Conservation (phyloP, 805 yeast genomes). For the Saccharomycopsis selenospora region DNA sequence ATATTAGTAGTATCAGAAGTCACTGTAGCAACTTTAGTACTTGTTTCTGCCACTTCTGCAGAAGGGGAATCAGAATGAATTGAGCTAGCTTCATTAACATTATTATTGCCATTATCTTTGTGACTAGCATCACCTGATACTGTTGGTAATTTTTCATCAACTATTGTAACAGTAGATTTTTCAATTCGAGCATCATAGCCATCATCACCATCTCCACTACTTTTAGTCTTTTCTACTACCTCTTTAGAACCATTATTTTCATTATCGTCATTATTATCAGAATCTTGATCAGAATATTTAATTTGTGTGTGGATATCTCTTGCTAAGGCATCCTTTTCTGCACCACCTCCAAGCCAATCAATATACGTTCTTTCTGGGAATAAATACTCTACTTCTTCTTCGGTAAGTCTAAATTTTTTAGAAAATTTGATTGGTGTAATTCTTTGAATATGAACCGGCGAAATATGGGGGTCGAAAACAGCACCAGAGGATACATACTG, state of each 20-base stretch:
- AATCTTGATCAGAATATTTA: conserved; percentile 27
- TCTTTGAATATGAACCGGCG: conserved; percentile 17
- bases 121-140: too few relatives aligned
- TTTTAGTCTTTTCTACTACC: not conserved
- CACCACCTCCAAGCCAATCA: conserved; percentile 57
- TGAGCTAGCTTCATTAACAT: too few relatives aligned
- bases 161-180: not conserved
- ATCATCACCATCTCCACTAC: not conserved
- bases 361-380: conserved; percentile 53
- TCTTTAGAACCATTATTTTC: not conserved
- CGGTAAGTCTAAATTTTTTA: conserved; percentile 33
- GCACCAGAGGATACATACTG: not conserved
- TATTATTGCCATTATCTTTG: conserved; percentile 1
- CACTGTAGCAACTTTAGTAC: conserved; percentile 22
- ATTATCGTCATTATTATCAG: conserved; percentile 1
- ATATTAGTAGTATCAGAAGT: not conserved
- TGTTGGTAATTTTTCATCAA: not conserved
- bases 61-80: too few relatives aligned
- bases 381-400: conserved; percentile 49
- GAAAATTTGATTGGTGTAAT: conserved; percentile 11
- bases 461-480: conserved; percentile 32
- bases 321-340: conserved; percentile 40
- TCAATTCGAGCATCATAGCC: not conserved
- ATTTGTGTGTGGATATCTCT: conserved; percentile 41
- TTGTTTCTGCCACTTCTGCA: not conserved